A percentile compares a stretch with the other conserved stretches of the same genome.
Evolutionary conservation across 2,329 filamentous ascomycete genomes (phyloP).

Genomic region (Colletotrichum truncatum): DNA sequence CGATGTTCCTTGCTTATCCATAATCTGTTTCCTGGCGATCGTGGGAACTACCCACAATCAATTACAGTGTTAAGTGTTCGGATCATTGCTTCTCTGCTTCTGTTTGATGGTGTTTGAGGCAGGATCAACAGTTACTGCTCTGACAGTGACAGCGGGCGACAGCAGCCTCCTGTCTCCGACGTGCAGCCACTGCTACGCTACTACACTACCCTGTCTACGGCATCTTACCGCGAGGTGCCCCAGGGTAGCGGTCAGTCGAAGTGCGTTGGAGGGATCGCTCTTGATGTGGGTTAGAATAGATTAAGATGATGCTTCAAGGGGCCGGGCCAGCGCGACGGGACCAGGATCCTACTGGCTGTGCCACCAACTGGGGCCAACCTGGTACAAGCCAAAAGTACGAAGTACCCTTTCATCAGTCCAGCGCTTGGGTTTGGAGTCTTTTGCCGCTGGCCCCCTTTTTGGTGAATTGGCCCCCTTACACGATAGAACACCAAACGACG

Average conservation of each 20-base stretch:
- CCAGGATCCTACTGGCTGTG: slow-evolving; percentile 25
- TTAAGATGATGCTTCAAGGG: slow-evolving; percentile 31
- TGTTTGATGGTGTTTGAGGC: not conserved
- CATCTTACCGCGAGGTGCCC: slow-evolving; percentile 14
- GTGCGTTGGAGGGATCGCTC: slow-evolving; percentile 27
- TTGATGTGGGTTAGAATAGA: slow-evolving; percentile 25
- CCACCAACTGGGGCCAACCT: not conserved
- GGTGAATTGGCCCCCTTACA: not conserved
- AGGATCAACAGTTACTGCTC: not conserved
- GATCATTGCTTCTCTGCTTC: slow-evolving; percentile 22
- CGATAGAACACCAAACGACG: not conserved
- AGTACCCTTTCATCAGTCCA: not conserved
- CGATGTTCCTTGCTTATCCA: not conserved
- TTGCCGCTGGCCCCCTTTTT: slow-evolving; percentile 8
- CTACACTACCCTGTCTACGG: not conserved
- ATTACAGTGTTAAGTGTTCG: too few species aligned
- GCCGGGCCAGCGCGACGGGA: slow-evolving; percentile 20
- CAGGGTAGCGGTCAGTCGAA: slow-evolving; percentile 19
- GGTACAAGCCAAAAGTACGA: not conserved
- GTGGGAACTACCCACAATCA: not conserved
- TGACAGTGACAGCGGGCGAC: slow-evolving; percentile 21
- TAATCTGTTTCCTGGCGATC: not conserved
- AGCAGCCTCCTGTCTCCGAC: slow-evolving; percentile 19
- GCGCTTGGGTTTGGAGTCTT: not conserved
- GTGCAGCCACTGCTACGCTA: slow-evolving; percentile 9